Evolutionary conservation across 495 filamentous ascomycete genomes (phyloP).

Genomic region (Xylaria longipes): DNA sequence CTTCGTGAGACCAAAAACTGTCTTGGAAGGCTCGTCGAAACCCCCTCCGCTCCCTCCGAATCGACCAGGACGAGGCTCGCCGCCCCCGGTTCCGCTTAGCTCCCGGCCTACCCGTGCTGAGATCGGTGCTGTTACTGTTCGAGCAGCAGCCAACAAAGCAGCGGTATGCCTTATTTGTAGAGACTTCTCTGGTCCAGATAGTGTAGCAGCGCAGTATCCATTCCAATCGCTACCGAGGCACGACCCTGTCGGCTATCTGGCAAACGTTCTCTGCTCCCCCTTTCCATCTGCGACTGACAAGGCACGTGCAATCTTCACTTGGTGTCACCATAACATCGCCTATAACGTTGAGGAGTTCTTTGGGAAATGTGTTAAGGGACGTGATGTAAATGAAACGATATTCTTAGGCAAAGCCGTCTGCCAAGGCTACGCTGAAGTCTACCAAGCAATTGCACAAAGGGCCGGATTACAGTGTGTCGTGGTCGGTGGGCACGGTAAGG

Average conservation of each 20-base stretch:
- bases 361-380: slow-evolving; percentile 64
- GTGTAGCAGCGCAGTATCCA: slow-evolving; percentile 78
- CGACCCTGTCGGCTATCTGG: slow-evolving; percentile 71
- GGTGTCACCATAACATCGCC: slow-evolving; percentile 90
- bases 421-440: slow-evolving; percentile 88
- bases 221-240: slow-evolving; percentile 67
- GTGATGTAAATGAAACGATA: slow-evolving; percentile 71
- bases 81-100: slow-evolving; percentile 55
- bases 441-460: slow-evolving; percentile 71
- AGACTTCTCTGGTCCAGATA: slow-evolving; percentile 84
- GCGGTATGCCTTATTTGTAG: slow-evolving; percentile 75
- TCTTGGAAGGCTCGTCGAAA: slow-evolving; percentile 30
- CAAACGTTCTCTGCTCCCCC: slow-evolving; percentile 74
- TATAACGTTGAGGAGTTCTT: slow-evolving; percentile 86
- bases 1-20: slow-evolving; percentile 33
- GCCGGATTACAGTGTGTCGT: slow-evolving; percentile 76
- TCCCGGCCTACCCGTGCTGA: slow-evolving; percentile 52
- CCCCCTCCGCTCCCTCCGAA: slow-evolving; percentile 22
- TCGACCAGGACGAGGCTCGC: slow-evolving; percentile 34
- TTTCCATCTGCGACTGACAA: slow-evolving; percentile 87
- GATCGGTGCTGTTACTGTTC: slow-evolving; percentile 49
- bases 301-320: slow-evolving; percentile 89
- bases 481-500: slow-evolving; percentile 85
- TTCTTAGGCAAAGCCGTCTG: slow-evolving; percentile 83
- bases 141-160: slow-evolving; percentile 39